Evolutionary conservation across 257 asterid genomes (phyloP), one percentile per base, ranked within the genome.

Genomic region (Datura wrightii): DNA sequence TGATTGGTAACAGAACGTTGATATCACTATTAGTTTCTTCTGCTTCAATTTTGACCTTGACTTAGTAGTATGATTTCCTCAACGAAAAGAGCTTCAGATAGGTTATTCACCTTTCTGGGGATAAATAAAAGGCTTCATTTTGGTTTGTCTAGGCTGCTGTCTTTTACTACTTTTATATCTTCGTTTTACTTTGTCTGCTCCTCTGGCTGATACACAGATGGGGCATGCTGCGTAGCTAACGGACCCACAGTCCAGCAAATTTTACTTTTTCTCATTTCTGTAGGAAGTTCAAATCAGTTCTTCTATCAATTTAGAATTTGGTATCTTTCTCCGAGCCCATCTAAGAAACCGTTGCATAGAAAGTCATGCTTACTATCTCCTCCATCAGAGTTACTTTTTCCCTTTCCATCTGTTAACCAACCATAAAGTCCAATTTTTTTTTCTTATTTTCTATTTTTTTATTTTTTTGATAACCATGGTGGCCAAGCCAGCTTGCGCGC

Each of bases 391-490:
- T 16, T 67, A 66, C 76, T 14, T 67, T 37, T 37, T 67, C 37
- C 19, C n/a, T 67, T 67, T 70, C 54, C 76, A 67, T 67, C 76
- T 37, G 76, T 67, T 54, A 41, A 69, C 10, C 78, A 69, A 16
- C 53, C 36, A 8, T 18, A 16, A 70, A 70, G 79, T 70, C 79
- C 53, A 69, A 69, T 69, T 39, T 24, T 24, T 24, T 24, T 24
- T 24, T 24, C 31, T 24, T 24, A 24, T 24, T 24, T 24, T 24
- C 31, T 24, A 24, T 24, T 24, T 24, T 24, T 24, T 24, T 24
- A 24, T 24, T 24, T 24, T 24, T 24, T 24, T 24, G 31, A 24
- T 24, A 24, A 24, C 31, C 31, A 24, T 24, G 31, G 31, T 24
- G 31, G 31, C 31, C 31, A 24, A 24, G 31, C 31, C 31, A 24